A percentile compares a stretch with the other conserved stretches of the same genome.
phyloP scores from a whole-genome alignment of 768 basidiomycete species.

The Lentinula detonsa region DNA sequence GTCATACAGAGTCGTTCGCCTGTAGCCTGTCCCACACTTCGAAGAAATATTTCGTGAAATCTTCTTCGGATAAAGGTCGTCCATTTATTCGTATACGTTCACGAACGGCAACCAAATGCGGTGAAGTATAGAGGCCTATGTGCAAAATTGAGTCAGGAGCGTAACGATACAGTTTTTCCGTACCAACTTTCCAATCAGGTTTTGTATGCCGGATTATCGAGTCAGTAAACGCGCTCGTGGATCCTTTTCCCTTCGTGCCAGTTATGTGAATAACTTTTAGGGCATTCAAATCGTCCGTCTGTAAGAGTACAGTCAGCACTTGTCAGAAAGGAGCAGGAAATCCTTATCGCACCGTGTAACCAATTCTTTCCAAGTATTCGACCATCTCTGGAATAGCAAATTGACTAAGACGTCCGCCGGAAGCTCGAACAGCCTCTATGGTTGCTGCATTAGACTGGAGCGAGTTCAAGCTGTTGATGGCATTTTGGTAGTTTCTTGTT shows the following conservation, averaged over 20 bases:
- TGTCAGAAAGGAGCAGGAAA: background rate
- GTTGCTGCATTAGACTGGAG: slow-evolving; percentile 93
- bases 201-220: slow-evolving; percentile 74
- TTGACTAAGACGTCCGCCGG: slow-evolving; percentile 52
- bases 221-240: slow-evolving; percentile 89
- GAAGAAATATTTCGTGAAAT: slow-evolving; percentile 90
- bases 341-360: slow-evolving; percentile 61
- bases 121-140: slow-evolving; percentile 91
- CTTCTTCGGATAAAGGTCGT: slow-evolving; percentile 77
- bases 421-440: slow-evolving; percentile 75
- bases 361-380: slow-evolving; percentile 83
- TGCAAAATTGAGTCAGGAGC: background rate
- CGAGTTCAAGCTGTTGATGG: slow-evolving; percentile 67
- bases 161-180: slow-evolving; percentile 15
- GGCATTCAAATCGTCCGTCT: slow-evolving; percentile 80
- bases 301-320: background rate
- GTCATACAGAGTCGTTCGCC: slow-evolving; percentile 48
- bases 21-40: slow-evolving; percentile 90
- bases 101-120: slow-evolving; percentile 91
- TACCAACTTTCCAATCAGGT: slow-evolving; percentile 80
- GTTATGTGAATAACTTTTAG: slow-evolving; percentile 96
- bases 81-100: slow-evolving; percentile 96
- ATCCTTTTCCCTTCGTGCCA: slow-evolving; percentile 98
- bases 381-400: slow-evolving; percentile 84
- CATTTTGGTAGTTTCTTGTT: slow-evolving; percentile 63